Evolutionary conservation across 2,329 filamentous ascomycete species (phyloP).

Genomic region (Magnaporthiopsis incrustans): DNA sequence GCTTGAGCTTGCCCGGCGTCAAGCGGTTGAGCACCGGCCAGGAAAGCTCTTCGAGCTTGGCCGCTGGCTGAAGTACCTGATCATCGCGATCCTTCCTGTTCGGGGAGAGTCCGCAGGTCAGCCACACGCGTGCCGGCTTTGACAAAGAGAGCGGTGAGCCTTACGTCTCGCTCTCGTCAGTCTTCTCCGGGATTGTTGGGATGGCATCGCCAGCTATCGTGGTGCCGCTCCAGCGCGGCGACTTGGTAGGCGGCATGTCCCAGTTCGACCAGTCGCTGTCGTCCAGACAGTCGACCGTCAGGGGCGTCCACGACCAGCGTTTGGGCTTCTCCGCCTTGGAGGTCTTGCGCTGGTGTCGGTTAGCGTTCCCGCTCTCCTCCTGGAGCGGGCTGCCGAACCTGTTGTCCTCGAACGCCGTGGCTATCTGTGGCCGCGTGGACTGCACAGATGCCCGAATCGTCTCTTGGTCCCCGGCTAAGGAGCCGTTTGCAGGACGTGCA

Average conservation of each 20-base stretch:
- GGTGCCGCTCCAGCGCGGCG: constrained; percentile 56
- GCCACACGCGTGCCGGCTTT: neutral
- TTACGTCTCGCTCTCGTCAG: constrained; percentile 40
- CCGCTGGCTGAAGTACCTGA: constrained; percentile 19
- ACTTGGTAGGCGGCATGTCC: constrained; percentile 45
- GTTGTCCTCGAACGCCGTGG: constrained; percentile 30
- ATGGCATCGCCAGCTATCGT: constrained; percentile 43
- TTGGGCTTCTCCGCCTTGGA: constrained; percentile 33
- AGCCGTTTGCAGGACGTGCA: neutral
- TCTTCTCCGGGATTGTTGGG: constrained; percentile 36
- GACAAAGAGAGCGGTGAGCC: constrained; percentile 15
- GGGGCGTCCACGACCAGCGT: constrained; percentile 52
- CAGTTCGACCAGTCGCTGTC: constrained; percentile 60
- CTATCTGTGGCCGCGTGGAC: constrained; percentile 31
- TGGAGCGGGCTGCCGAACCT: constrained; percentile 18
- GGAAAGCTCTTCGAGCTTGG: constrained; percentile 46
- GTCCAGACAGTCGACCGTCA: constrained; percentile 48
- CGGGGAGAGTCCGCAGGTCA: neutral
- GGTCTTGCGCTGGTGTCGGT: constrained; percentile 18
- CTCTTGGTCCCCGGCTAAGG: constrained; percentile 24
- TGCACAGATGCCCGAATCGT: constrained; percentile 36
- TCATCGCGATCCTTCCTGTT: constrained; percentile 1
- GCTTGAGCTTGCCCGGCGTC: constrained; percentile 68
- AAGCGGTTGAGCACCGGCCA: constrained; percentile 63
- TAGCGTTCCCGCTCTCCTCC: neutral